These are phyloP conservation scores for Selaginella moellendorffii DNA, from an alignment of 75 land plant species.

Conservation along the genomic window DNA sequence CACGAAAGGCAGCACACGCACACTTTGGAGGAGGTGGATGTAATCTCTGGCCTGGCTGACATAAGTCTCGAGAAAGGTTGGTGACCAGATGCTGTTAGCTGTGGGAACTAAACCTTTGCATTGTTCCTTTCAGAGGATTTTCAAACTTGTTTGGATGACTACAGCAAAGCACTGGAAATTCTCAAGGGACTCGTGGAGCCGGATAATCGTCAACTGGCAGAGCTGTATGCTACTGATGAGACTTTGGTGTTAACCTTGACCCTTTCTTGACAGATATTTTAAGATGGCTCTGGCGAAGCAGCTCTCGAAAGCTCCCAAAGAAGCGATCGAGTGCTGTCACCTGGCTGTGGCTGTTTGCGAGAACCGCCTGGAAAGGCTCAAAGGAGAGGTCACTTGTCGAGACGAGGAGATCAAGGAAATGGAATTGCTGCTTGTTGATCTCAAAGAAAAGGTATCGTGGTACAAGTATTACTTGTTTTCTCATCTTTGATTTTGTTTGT, in stretches of 20 bases:
- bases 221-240: conserved; percentile 49
- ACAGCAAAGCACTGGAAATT: conserved; percentile 57
- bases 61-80: conserved; percentile 88
- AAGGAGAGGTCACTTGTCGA: conserved; percentile 18
- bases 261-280: conserved; percentile 47
- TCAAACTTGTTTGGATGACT: conserved; percentile 71
- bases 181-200: conserved; percentile 63
- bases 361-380: conserved; percentile 50
- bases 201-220: conserved; percentile 56
- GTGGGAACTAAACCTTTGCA: too few species aligned
- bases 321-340: conserved; percentile 64
- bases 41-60: conserved; percentile 75
- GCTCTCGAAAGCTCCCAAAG: conserved; percentile 46
- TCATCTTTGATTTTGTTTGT: neutral
- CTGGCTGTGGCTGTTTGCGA: conserved; percentile 66
- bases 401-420: conserved; percentile 42
- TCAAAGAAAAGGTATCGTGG: conserved; percentile 92
- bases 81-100: neutral
- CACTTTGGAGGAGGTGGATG: conserved; percentile 75
- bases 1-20: conserved; percentile 39
- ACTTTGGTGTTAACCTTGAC: conserved; percentile 13
- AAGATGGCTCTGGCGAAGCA: conserved; percentile 73
- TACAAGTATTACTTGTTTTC: conserved; percentile 11
- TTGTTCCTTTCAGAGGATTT: conserved; percentile 58
- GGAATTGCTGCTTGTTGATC: conserved; percentile 39